Evolutionary conservation across 2,329 filamentous ascomycete species (phyloP).

Genomic region (Emergomyces orientalis): DNA sequence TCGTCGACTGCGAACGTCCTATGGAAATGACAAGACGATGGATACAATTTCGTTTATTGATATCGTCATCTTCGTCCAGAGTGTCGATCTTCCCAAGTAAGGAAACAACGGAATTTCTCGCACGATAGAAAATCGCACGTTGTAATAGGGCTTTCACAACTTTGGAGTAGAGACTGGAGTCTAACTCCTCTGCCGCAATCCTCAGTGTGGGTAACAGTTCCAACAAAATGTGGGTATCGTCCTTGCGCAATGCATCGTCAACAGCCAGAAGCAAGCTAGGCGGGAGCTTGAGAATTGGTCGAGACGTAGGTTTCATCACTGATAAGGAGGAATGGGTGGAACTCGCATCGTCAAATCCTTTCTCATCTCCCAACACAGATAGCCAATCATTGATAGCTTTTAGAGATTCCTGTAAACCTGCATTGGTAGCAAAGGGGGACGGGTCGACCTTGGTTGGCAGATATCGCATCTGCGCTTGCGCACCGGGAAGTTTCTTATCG

Average conservation of each 20-base stretch:
- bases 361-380: conserved; percentile 67
- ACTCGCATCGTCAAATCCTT: conserved; percentile 60
- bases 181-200: conserved; percentile 43
- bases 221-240: conserved; percentile 33
- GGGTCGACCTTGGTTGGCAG: conserved; percentile 84
- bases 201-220: conserved; percentile 51
- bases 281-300: conserved; percentile 65
- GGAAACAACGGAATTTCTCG: conserved; percentile 58
- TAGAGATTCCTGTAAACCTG: conserved; percentile 49
- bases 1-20: conserved; percentile 59
- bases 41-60: conserved; percentile 88
- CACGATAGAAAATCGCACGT: conserved; percentile 59
- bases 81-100: conserved; percentile 60
- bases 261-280: conserved; percentile 40
- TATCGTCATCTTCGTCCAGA: conserved; percentile 79
- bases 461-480: conserved; percentile 73
- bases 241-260: conserved; percentile 33
- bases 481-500: conserved; percentile 80
- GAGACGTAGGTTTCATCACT: conserved; percentile 65
- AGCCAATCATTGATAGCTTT: conserved; percentile 83
- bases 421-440: conserved; percentile 73
- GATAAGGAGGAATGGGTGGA: conserved; percentile 62
- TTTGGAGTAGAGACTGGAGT: conserved; percentile 61
- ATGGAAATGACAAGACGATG: conserved; percentile 90
- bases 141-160: conserved; percentile 37